Conservation (phyloP, 805 yeast genomes). For the Saccharomycopsis microspora region DNA sequence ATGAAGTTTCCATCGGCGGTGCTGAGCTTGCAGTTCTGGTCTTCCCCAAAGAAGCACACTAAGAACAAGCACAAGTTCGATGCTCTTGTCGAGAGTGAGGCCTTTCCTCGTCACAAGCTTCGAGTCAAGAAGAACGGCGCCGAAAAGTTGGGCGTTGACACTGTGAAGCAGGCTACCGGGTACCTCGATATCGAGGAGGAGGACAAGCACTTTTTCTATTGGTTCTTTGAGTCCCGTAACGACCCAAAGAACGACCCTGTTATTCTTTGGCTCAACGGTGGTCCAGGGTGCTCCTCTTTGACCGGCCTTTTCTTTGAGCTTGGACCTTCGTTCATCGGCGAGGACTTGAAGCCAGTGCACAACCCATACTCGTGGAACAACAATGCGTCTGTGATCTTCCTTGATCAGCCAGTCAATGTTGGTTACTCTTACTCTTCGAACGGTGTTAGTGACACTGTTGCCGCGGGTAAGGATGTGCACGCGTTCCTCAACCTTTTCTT, state of each 20-base stretch:
- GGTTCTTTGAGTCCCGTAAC: conserved; percentile 84
- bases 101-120: conserved; percentile 39
- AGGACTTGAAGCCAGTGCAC: conserved; percentile 48
- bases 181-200: conserved; percentile 75
- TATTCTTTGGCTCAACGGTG: conserved; percentile 86
- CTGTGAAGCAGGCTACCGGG: conserved; percentile 74
- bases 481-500: conserved; percentile 73
- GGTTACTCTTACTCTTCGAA: conserved; percentile 61
- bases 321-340: conserved; percentile 65
- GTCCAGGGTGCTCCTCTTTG: conserved; percentile 88
- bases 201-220: conserved; percentile 54
- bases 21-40: conserved; percentile 34
- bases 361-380: conserved; percentile 80
- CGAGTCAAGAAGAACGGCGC: conserved; percentile 55
- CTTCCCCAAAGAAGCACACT: conserved; percentile 28
- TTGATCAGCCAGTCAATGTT: conserved; percentile 84
- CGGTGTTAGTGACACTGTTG: conserved; percentile 57
- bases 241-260: conserved; percentile 82
- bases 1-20: conserved; percentile 47
- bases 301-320: conserved; percentile 81
- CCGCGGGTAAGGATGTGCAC: conserved; percentile 77
- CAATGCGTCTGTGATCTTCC: conserved; percentile 75
- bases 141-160: conserved; percentile 64
- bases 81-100: conserved; percentile 28
- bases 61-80: conserved; percentile 20